Evolutionary conservation across 495 filamentous ascomycete species (phyloP), one percentile per base, ranked within the genome.

Genomic region (Pseudevernia furfuracea): DNA sequence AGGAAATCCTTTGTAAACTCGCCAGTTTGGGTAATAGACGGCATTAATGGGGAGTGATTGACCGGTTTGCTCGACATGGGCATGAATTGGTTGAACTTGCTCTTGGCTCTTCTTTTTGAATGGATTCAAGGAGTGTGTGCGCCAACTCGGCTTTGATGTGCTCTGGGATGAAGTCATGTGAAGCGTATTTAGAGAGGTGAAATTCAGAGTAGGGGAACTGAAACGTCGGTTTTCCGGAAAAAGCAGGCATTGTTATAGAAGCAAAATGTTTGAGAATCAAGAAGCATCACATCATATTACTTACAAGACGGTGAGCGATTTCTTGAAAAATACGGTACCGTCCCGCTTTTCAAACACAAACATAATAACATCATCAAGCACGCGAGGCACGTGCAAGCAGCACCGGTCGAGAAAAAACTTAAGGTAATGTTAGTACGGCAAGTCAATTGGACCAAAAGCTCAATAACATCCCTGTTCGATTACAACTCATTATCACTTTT

Each of bases 1-100:
- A 28, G 90, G 85, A 66, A 90, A 85, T 69, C 88, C 84, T 62
- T 81, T 80, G 73, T 94, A 93, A 39, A 93, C 83, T 56, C 86
- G 80, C 82, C 87, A 90, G 73, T 94, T 96, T 5, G 91, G 90
- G 78, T 92, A 69, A 44, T 69, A 69, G n/a, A 69, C 67, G 10
- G 63, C 67, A 49, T 69, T 69, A 17, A 67, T 36, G 38, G 66
- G 56, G n/a, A n/a, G 56, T 2, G 39, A 65, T 3, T 23, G n/a
- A 25, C 38, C n/a, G 6, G 36, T 44, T 28, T 58, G 19, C 6
- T 55, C 55, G 30, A 34, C 21, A 32, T 28, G 41, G 30, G 23
- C 21, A 32, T 28, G 41, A 30, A 9, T 34, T 21, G 41, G 43
- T 6, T 39, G 28, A 23, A 7, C 41, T 59, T 36, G 41, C 25